Conservation (phyloP, 225 moss, liverwort and hornwort species). For the Marchantia polymorpha region DNA sequence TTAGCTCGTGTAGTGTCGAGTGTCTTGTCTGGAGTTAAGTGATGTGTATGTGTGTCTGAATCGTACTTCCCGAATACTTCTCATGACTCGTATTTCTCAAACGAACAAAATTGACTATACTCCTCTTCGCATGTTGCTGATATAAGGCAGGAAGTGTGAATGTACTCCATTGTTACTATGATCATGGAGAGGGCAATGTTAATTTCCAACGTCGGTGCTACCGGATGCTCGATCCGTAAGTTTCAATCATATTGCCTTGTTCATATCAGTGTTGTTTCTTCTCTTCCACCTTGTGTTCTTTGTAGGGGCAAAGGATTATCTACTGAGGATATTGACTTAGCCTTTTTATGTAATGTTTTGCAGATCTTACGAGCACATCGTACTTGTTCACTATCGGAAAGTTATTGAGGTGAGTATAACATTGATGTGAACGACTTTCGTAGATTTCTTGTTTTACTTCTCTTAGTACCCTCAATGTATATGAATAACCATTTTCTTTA, state of each 20-base stretch:
- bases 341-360: background rate
- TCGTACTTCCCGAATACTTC: too few relatives aligned
- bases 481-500: too few relatives aligned
- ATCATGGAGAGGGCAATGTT: constrained; percentile 53
- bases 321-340: background rate
- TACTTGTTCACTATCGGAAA: constrained; percentile 95
- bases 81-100: too few relatives aligned
- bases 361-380: constrained; percentile 84
- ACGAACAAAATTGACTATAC: too few relatives aligned
- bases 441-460: too few relatives aligned
- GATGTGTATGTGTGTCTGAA: too few relatives aligned
- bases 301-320: background rate
- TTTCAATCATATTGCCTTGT: background rate
- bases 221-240: constrained; percentile 87
- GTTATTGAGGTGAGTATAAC: constrained; percentile 63
- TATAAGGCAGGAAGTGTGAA: constrained; percentile 80
- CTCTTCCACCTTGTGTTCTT: background rate
- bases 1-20: too few relatives aligned
- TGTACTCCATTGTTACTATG: constrained; percentile 61
- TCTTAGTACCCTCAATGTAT: too few relatives aligned
- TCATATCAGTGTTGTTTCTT: background rate
- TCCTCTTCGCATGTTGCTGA: background rate
- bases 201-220: constrained; percentile 94
- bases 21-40: too few relatives aligned
- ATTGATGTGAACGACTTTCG: too few relatives aligned